Evolutionary conservation across 768 basidiomycete genomes (phyloP).

Genomic region (Psilocybe tampanensis): DNA sequence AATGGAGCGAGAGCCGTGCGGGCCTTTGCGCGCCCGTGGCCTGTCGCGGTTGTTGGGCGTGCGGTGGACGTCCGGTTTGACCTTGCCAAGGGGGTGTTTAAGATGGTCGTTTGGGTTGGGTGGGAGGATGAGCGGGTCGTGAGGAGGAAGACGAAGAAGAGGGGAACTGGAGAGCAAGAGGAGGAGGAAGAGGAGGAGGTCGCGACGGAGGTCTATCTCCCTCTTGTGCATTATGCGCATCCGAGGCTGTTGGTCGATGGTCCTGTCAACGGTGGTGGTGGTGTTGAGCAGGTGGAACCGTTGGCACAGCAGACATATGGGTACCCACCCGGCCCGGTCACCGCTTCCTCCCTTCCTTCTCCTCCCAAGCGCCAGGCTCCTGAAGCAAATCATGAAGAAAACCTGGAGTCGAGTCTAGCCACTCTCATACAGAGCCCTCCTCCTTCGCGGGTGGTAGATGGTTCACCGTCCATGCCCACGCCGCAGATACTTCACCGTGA

Average conservation of each 20-base stretch:
- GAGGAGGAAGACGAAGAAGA: slow-evolving; percentile 15
- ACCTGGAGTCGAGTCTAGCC: not conserved
- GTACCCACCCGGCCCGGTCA: not conserved
- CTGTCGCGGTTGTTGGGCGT: slow-evolving; percentile 71
- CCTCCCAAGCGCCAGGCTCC: not conserved
- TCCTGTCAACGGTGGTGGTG: slow-evolving; percentile 6
- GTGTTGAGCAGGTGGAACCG: not conserved
- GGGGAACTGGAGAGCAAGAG: slow-evolving; percentile 38
- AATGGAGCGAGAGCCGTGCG: slow-evolving; percentile 84
- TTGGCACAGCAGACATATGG: not conserved
- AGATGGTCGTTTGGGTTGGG: slow-evolving; percentile 63
- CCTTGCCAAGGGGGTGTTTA: slow-evolving; percentile 69
- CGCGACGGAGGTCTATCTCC: slow-evolving; percentile 91
- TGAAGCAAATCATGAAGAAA: no score
- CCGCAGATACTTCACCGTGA: no score
- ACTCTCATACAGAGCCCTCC: not conserved
- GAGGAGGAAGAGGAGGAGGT: slow-evolving; percentile 39
- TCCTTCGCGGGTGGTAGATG: no score
- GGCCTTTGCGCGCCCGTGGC: slow-evolving; percentile 87
- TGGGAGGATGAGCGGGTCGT: slow-evolving; percentile 33
- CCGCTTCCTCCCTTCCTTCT: not conserved
- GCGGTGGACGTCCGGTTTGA: slow-evolving; percentile 75
- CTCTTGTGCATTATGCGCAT: slow-evolving; percentile 85
- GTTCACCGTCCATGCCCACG: no score
- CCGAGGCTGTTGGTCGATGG: slow-evolving; percentile 25